phyloP scores from a whole-genome alignment of 345 rosid genomes.

The Rhizophora mangle region DNA sequence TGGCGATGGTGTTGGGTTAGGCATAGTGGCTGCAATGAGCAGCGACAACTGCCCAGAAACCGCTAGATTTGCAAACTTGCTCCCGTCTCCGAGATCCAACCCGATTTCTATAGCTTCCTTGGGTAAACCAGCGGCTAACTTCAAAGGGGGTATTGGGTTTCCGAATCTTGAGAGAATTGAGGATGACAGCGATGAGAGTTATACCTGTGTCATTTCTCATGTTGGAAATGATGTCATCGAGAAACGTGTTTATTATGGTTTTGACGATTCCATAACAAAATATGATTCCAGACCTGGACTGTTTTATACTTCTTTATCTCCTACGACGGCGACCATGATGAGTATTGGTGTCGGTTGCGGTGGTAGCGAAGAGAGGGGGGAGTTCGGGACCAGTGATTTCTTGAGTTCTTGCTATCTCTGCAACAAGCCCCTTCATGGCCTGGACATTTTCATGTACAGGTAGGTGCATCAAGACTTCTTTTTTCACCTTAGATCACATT shows the following conservation, averaged over 20 bases:
- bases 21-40: conserved; percentile 33
- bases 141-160: not conserved
- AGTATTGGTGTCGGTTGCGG: not conserved
- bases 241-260: no score
- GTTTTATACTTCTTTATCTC: conserved; percentile 18
- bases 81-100: conserved; percentile 22
- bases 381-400: not conserved
- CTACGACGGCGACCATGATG: not conserved
- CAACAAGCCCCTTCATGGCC: conserved; percentile 3
- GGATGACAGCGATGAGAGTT: conserved; percentile 20
- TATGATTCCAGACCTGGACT: conserved; percentile 3
- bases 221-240: not conserved
- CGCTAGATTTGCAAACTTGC: not conserved
- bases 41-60: conserved; percentile 4
- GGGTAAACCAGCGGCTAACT: conserved; percentile 13
- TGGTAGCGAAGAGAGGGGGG: not conserved
- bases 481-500: not conserved
- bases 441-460: conserved; percentile 11
- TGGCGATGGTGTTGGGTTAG: conserved; percentile 25
- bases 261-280: no score
- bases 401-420: conserved; percentile 10
- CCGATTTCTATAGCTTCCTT: conserved; percentile 18
- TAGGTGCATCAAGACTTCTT: not conserved
- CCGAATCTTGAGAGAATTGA: not conserved
- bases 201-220: conserved; percentile 28